Evolutionary conservation across 345 rosid genomes (phyloP), one percentile per base, ranked within the genome.

Genomic region (Populus davidiana): DNA sequence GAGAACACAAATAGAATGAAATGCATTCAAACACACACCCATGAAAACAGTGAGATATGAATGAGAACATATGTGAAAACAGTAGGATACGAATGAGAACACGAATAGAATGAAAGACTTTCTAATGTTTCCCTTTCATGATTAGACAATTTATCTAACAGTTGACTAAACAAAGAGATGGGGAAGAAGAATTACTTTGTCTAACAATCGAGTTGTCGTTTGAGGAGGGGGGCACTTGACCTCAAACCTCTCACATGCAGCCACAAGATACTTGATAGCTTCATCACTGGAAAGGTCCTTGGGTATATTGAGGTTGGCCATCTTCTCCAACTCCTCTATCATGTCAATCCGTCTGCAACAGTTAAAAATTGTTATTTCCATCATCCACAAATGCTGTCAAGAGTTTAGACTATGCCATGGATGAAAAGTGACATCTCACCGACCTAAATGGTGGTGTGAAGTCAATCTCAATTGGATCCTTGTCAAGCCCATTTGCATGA

Each of bases 371-470:
- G 36, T 71, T 41, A 43, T 71, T 9, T 61, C 43, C 36, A 56
- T 54, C 41, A 50, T 9, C 62, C 50, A 23, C 18, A 50, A 27
- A 43, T 72, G 52, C 52, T 13, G 11, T 39, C 61, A 56, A 33
- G 52, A 25, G 41, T 14, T n/a, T 9, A 35, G 14, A 29, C 6
- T 36, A 36, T 18, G 69, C 27, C 25, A 49, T 29, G 20, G 7
- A 71, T 25, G 25, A 47, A 6, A 74, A 21, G 5, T 25, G 52
- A 61, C 50, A 11, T 62, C 23, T 44, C 31, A 77, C 79, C 66
- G 38, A 96, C 99, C 98, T 96, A 86, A 92, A 96, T 62, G 98
- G 99, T 2, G 99, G 97, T 73, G 97, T 91, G 80, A 94, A 96
- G 81, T 96, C 97, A 61, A 96, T 92, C 83, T 96, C 99, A 61